phyloP scores from a whole-genome alignment of 164 flowering plant species.

The Platanus orientalis region DNA sequence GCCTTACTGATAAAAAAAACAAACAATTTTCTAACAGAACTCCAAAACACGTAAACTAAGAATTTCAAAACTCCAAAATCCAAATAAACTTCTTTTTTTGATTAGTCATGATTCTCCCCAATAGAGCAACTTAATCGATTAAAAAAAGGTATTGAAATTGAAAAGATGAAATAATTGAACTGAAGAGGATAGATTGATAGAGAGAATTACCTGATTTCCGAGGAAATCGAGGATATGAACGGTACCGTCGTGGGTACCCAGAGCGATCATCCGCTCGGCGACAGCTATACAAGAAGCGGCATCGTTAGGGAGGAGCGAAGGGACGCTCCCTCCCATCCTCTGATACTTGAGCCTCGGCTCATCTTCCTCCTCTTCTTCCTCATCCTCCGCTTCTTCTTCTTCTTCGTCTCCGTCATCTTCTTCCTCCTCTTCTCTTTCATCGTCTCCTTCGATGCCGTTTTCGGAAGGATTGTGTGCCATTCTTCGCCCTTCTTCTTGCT shows the following conservation, averaged over 20 bases:
- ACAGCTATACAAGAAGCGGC: conserved; percentile 86
- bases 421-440: conserved; percentile 59
- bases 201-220: conserved; percentile 69
- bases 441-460: conserved; percentile 86
- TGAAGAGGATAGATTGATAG: too few species aligned
- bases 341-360: conserved; percentile 98
- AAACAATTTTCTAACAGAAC: too few species aligned
- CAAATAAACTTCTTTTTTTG: too few species aligned
- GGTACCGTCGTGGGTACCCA: conserved; percentile 86
- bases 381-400: conserved; percentile 52
- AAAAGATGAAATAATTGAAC: too few species aligned
- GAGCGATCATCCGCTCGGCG: conserved; percentile 95
- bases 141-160: background rate
- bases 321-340: conserved; percentile 95
- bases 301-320: conserved; percentile 60
- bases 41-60: too few species aligned
- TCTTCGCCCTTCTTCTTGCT: background rate
- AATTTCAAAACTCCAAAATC: too few species aligned
- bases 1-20: too few species aligned
- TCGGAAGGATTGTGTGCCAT: conserved; percentile 47
- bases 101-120: too few species aligned
- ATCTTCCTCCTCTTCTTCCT: conserved; percentile 83
- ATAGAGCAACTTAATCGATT: conserved; percentile 1
- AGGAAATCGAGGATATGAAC: conserved; percentile 94
- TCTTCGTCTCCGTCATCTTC: conserved; percentile 45